Percentiles rank a stretch among this genome's conserved stretches.
Evolutionary conservation across 208 protist genomes (phyloP).

Genomic region (Trypanosoma avium): DNA sequence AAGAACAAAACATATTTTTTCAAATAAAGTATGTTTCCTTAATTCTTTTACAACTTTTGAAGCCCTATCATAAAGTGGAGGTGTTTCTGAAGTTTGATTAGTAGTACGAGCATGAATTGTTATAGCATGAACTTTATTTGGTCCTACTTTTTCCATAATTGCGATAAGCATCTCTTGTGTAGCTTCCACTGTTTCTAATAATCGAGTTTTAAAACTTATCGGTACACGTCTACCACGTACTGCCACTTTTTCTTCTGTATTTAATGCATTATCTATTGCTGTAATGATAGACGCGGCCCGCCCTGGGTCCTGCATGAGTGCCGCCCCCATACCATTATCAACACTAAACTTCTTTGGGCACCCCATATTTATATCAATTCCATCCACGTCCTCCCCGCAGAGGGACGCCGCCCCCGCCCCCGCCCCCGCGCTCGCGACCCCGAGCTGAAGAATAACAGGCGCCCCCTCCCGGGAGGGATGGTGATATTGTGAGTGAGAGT

Average conservation of each 20-base stretch:
- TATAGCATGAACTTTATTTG: constrained; percentile 67
- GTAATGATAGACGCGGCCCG: constrained; percentile 67
- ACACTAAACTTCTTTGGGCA: constrained; percentile 98
- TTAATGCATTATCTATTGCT: constrained; percentile 54
- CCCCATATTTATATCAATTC: constrained; percentile 99
- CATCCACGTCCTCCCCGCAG: constrained; percentile 92
- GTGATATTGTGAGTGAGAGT: not conserved
- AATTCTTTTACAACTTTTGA: constrained; percentile 45
- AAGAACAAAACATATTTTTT: constrained; percentile 65
- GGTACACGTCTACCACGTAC: constrained; percentile 32
- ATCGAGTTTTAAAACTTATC: constrained; percentile 83
- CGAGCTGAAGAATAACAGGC: constrained; percentile 93
- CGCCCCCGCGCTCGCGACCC: constrained; percentile 65
- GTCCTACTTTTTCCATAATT: constrained; percentile 46
- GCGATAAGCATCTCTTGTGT: constrained; percentile 70
- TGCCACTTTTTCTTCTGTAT: constrained; percentile 16
- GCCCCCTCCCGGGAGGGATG: constrained; percentile 37
- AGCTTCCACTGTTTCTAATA: constrained; percentile 43
- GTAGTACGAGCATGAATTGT: constrained; percentile 82
- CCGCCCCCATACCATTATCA: constrained; percentile 96
- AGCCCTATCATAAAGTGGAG: constrained; percentile 61
- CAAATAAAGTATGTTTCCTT: constrained; percentile 28
- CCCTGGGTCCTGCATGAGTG: constrained; percentile 80
- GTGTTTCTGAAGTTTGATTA: constrained; percentile 53
- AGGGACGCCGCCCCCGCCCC: constrained; percentile 85